A percentile compares a stretch with the other conserved stretches of the same genome.
Conservation (phyloP, 2,329 filamentous ascomycete species). For the Orbilia quercus region DNA sequence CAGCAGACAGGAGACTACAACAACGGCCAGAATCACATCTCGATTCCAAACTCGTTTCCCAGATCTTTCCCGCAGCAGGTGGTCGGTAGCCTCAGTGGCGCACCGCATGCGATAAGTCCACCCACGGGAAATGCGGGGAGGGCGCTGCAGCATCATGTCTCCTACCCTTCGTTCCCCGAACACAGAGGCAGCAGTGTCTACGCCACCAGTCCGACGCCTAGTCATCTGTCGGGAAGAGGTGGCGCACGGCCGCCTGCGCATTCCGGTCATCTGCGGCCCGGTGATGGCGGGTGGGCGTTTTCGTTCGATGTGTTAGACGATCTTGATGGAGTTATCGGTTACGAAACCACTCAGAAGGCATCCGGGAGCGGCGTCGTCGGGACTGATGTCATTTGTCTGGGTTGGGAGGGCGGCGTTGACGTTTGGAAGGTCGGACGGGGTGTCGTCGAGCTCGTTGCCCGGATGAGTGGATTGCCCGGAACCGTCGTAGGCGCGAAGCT, state of each 20-base stretch:
- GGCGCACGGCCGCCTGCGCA: constrained; percentile 48
- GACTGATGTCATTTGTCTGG: constrained; percentile 59
- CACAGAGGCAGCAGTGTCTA: constrained; percentile 53
- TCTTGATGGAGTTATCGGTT: constrained; percentile 51
- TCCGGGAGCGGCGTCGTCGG: constrained; percentile 49
- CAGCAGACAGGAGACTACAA: constrained; percentile 43
- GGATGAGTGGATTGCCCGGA: constrained; percentile 63
- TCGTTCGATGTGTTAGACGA: constrained; percentile 55
- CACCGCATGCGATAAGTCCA: constrained; percentile 55
- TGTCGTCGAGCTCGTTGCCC: constrained; percentile 63
- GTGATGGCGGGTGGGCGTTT: constrained; percentile 52
- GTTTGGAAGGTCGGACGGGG: constrained; percentile 60
- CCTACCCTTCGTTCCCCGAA: constrained; percentile 46
- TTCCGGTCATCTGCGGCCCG: constrained; percentile 45
- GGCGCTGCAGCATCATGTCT: constrained; percentile 50
- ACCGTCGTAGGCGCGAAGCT: constrained; percentile 61
- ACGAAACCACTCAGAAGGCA: constrained; percentile 53
- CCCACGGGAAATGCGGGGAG: constrained; percentile 38
- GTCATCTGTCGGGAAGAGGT: constrained; percentile 51
- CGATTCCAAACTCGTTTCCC: constrained; percentile 53
- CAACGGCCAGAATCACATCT: constrained; percentile 46
- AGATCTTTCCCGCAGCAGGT: constrained; percentile 38
- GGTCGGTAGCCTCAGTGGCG: constrained; percentile 12
- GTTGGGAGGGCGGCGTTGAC: constrained; percentile 60
- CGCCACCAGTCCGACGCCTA: constrained; percentile 54